Conservation (phyloP, 1,284 basidiomycete genomes). For the Malassezia obtusa region DNA sequence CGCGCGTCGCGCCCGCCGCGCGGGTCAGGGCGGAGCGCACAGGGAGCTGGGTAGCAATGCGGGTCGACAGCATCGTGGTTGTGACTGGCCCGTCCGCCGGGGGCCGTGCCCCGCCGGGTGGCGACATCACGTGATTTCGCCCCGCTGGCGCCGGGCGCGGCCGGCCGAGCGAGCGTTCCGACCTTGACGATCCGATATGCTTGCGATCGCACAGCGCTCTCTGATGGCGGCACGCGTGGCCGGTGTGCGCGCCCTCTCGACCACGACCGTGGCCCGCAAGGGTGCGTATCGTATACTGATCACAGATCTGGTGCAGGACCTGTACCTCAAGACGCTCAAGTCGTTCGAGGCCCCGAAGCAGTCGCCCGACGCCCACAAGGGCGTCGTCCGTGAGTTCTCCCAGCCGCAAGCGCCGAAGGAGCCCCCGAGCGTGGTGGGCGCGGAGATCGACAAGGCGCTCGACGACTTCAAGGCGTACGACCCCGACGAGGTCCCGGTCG, state of each 20-base stretch:
- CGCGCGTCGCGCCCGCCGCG: conserved; percentile 1
- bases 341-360: conserved; percentile 61
- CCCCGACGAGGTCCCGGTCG: conserved; percentile 34
- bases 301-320: conserved; percentile 78
- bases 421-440: conserved; percentile 35
- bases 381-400: conserved; percentile 50
- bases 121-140: neutral
- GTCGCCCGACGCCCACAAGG: conserved; percentile 46
- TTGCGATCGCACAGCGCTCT: conserved; percentile 15
- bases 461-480: conserved; percentile 48
- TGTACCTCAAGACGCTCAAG: conserved; percentile 83
- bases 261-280: conserved; percentile 39
- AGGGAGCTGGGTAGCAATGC: neutral
- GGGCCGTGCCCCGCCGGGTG: conserved; percentile 4
- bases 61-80: conserved; percentile 9
- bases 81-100: neutral
- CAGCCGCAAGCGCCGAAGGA: conserved; percentile 48
- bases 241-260: conserved; percentile 31
- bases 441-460: conserved; percentile 49
- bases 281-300: conserved; percentile 21
- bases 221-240: conserved; percentile 13
- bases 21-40: conserved; percentile 1
- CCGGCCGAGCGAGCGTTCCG: conserved; percentile 11
- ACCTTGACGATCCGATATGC: neutral
- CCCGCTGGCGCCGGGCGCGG: conserved; percentile 15